Evolutionary conservation across 768 basidiomycete genomes (phyloP).

Genomic region (Guyanaporus albipodus): DNA sequence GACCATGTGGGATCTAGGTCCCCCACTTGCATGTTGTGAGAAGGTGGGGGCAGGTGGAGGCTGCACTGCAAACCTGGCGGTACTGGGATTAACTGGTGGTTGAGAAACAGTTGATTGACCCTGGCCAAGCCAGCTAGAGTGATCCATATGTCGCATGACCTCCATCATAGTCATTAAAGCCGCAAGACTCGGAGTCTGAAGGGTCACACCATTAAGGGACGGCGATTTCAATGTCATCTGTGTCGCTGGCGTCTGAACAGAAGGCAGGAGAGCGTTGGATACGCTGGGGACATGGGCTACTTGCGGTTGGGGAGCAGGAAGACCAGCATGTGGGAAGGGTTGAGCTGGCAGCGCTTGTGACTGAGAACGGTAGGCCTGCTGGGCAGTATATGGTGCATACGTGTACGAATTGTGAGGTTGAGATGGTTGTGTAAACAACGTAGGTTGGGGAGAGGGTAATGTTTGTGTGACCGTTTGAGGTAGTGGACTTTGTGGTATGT

Average conservation of each 20-base stretch:
- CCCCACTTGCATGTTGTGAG: not conserved
- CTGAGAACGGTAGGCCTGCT: conserved; percentile 19
- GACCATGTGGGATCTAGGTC: not conserved
- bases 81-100: conserved; percentile 2
- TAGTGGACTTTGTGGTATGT: conserved; percentile 3
- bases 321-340: conserved; percentile 11
- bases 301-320: conserved; percentile 19
- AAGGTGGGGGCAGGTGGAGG: not conserved
- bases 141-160: conserved; percentile 29
- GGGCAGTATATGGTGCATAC: conserved; percentile 14
- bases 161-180: conserved; percentile 31
- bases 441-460: conserved; percentile 10
- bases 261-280: conserved; percentile 11
- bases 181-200: conserved; percentile 21
- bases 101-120: conserved; percentile 19
- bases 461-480: conserved; percentile 6
- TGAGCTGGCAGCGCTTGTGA: conserved; percentile 15
- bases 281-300: conserved; percentile 2
- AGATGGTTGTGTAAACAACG: conserved; percentile 11
- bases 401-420: conserved; percentile 18
- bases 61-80: conserved; percentile 4
- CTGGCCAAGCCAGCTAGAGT: conserved; percentile 16
- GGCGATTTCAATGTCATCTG: conserved; percentile 11
- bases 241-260: conserved; percentile 14
- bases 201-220: conserved; percentile 9